Evolutionary conservation across 768 basidiomycete genomes (phyloP), one percentile per base, ranked within the genome.

Genomic region (Auricularia heimuer): DNA sequence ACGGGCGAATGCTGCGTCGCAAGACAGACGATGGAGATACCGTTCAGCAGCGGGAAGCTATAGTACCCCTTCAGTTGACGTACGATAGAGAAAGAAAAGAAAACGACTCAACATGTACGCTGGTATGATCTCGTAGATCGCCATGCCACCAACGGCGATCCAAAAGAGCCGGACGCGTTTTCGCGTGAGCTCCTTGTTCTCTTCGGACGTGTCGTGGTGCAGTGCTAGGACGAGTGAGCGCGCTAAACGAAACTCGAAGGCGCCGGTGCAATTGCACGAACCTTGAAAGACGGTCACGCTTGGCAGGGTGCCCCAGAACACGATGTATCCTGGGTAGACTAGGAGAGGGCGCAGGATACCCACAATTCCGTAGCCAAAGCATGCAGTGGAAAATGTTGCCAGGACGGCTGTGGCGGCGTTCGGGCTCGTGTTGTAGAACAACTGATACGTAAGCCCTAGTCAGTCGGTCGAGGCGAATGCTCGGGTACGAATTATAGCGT

Each of bases 351-450:
- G 80, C 10, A 85, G 73, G 3, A 87, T 68, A 3, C 86, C 85
- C 4, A 84, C 83, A 4, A 87, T 72, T 2, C 84, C 85, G 67
- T 85, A 86, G 18, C 84, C 84, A 54, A 44, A 67, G n/a, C 65
- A 44, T 21, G 69, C 69, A 29, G 69, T 70, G 12, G 67, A 58
- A 51, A 54, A 62, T 14, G 84, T 86, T 0, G 83, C 82, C 8
- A 88, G 78, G 36, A 86, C 75, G 6, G 84, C 84, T 2, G 83
- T 84, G 0, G 80, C 77, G 0, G 83, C 81, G 56, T 77, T 75
- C 2, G 86, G 82, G 39, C 83, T 74, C 3, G 82, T 83, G 66
- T 83, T 75, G 69, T 86, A 88, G 70, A 82, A 87, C 1, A 87
- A 78, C 83, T 85, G 63, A 33, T 29, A 29, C 29, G 29, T 29